Evolutionary conservation across 345 rosid genomes (phyloP), one percentile per base, ranked within the genome.

Genomic region (Angophora floribunda): DNA sequence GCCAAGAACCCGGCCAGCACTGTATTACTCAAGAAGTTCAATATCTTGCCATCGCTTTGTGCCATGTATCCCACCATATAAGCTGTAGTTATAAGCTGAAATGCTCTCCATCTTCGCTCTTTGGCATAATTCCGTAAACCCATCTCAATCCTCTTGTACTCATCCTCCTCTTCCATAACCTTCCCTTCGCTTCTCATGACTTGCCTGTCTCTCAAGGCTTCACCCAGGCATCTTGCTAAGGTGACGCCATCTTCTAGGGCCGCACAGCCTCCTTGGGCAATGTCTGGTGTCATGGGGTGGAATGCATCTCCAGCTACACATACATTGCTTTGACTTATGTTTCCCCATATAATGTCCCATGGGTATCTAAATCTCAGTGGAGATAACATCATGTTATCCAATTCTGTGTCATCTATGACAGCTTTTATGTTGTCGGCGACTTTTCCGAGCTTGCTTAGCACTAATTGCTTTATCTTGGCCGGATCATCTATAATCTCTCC

Each of bases 281-380:
- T 65, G 59, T 95, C 96, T 9, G 96, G 95, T 36, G 95, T 95
- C 96, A 96, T 96, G 16, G 96, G 94, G 88, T 96, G 97, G 45
- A 94, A 93, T 22, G 97, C 96, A 89, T 96, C 96, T 59, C 96
- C 97, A 12, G 95, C 96, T 22, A 94, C 94, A 85, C 96, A 95
- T 5, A 92, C 93, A 63, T 93, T 95, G 78, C 93, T 95, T 57
- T 92, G 94, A 88, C 95, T 91, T 28, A 94, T 93, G 87, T 92
- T 92, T 91, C 93, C 88, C 94, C 94, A 92, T 9, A 95, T 19
- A 78, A 95, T 84, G 70, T 93, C 94, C 98, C 95, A 93, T 9
- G 98, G 97, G 15, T 88, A 90, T 86, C 97, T 88, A 65, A 86
- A 93, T 61, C 90, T 89, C 51, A 93, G 87, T 19, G 86, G 92